Evolutionary conservation across 257 asterid species (phyloP).

Genomic region (Lithospermum erythrorhizon): DNA sequence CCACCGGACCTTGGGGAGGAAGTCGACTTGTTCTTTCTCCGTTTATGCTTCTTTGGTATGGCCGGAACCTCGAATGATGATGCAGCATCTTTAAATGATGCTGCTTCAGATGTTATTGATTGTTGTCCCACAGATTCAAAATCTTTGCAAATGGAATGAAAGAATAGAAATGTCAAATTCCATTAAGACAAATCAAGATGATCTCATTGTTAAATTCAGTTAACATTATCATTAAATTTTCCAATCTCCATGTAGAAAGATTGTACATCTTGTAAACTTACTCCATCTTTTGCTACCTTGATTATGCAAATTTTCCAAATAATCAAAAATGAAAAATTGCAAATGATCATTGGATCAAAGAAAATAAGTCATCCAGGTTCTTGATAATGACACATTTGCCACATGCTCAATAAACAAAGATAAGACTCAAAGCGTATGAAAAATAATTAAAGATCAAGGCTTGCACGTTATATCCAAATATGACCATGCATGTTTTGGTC

Average conservation of each 20-base stretch:
- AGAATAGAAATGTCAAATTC: background rate
- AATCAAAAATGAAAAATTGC: no score
- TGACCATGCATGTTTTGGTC: background rate
- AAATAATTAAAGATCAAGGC: background rate
- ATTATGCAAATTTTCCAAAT: no score
- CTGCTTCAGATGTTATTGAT: slow-evolving; percentile 23
- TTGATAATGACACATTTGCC: background rate
- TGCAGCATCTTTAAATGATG: slow-evolving; percentile 18
- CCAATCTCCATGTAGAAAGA: background rate
- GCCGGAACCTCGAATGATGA: slow-evolving; percentile 25
- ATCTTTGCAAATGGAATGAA: slow-evolving; percentile 21
- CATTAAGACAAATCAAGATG: background rate
- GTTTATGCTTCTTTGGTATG: slow-evolving; percentile 41
- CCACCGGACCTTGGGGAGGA: slow-evolving; percentile 42
- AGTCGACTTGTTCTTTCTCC: slow-evolving; percentile 48
- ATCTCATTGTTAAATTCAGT: no score
- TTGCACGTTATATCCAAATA: background rate
- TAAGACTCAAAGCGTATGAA: no score
- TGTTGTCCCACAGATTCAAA: slow-evolving; percentile 33
- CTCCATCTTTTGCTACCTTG: no score
- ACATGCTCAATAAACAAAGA: no score
- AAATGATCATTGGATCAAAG: no score
- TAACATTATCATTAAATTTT: no score
- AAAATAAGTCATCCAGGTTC: background rate
- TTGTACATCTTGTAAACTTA: background rate